These are phyloP conservation scores for Maudiozyma serrabonitensis DNA, from an alignment of 805 yeast species.

Conservation along the genomic window DNA sequence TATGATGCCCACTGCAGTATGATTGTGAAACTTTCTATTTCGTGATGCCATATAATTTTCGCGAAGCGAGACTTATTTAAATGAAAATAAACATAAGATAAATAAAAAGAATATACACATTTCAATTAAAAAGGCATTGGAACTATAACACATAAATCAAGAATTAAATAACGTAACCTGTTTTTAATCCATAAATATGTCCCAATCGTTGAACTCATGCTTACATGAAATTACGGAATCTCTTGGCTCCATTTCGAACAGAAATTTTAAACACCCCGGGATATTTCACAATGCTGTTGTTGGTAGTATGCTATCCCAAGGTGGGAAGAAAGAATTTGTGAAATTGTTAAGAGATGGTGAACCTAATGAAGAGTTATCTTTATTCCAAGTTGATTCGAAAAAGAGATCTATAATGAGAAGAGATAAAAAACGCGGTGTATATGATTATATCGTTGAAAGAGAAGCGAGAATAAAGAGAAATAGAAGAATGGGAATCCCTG, in stretches of 20 bases:
- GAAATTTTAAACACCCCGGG: slow-evolving; percentile 48
- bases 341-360: slow-evolving; percentile 52
- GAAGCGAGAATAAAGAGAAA: slow-evolving; percentile 25
- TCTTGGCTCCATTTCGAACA: slow-evolving; percentile 32
- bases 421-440: slow-evolving; percentile 39
- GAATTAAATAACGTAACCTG: neutral
- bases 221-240: slow-evolving; percentile 32
- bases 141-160: neutral
- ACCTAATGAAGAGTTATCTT: slow-evolving; percentile 36
- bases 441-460: slow-evolving; percentile 28
- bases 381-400: slow-evolving; percentile 35
- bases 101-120: no score
- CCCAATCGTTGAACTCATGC: slow-evolving; percentile 23
- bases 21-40: no score
- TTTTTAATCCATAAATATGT: slow-evolving; percentile 9
- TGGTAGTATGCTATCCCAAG: slow-evolving; percentile 31
- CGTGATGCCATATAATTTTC: no score
- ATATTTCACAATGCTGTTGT: slow-evolving; percentile 57
- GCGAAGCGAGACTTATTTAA: no score
- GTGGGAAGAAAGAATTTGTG: slow-evolving; percentile 32
- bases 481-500: slow-evolving; percentile 27
- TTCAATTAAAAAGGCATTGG: no score
- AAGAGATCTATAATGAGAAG: slow-evolving; percentile 35
- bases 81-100: no score
- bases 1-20: no score